Evolutionary conservation across 2,329 filamentous ascomycete genomes (phyloP), one percentile per base, ranked within the genome.

Genomic region (Davidsoniella virescens): DNA sequence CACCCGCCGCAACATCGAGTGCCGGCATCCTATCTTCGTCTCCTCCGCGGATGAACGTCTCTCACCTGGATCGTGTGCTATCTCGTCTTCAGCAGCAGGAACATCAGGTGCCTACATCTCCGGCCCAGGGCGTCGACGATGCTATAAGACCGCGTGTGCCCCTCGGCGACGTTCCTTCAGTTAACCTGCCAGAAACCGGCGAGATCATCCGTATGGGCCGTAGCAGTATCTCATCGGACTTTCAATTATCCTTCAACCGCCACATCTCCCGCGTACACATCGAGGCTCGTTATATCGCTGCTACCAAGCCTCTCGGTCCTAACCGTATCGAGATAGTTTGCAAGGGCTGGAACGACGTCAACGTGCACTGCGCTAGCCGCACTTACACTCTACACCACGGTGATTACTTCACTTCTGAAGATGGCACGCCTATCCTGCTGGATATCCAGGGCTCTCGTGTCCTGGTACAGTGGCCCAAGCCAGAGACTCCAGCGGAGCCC

Each of bases 381-480:
- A 83, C 86, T 2, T 90, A 85, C 71, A 86, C 94, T 57, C 67
- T 98, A 59, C 73, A 71, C 56, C 95, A 94, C 68, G 87, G 84
- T 16, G 87, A 94, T 62, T 84, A 78, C 46, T 96, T 95, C 65
- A 83, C 81, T 44, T 94, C 87, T 52, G 86, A 94, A 65, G 88
- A 87, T 26, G 78, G 81, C 56, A 80, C 80, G 16, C 87, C 94
- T 59, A 87, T 98, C 63, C 93, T 98, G 79, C 70, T 98, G 55
- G 88, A 96, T 63, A 87, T 96, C 40, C 87, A 94, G 59, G 88
- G 94, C 62, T 82, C 87, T 49, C 84, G 92, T 55, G 87, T 96
- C 42, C 73, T 94, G 63, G 70, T 98, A 55, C 78, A 82, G 61
- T 96, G 92, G 90, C 92, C 92, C 42, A 76, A 67, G 64, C 71